phyloP scores from a whole-genome alignment of 2,329 filamentous ascomycete genomes.

The Neonectria ditissima region DNA sequence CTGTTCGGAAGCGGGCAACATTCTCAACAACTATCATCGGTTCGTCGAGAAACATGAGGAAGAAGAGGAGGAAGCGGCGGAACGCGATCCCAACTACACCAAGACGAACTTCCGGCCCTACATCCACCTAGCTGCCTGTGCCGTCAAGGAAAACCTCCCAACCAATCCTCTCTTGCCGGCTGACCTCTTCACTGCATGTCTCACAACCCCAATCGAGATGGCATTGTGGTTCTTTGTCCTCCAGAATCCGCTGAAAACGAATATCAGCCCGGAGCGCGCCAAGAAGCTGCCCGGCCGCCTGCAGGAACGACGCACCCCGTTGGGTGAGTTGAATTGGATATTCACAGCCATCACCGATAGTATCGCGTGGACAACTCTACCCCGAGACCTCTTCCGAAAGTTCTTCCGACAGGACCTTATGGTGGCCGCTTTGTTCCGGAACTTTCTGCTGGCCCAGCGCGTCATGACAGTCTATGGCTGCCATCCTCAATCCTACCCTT shows the following conservation, averaged over 20 bases:
- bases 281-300: constrained; percentile 91
- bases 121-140: constrained; percentile 93
- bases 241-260: constrained; percentile 81
- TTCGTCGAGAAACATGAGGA: constrained; percentile 96
- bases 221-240: constrained; percentile 96
- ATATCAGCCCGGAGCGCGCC: constrained; percentile 82
- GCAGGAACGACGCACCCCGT: constrained; percentile 90
- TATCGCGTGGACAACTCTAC: constrained; percentile 96
- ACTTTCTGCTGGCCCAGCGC: constrained; percentile 93
- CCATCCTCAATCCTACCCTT: constrained; percentile 90
- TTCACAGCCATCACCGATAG: constrained; percentile 99
- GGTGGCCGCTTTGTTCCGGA: constrained; percentile 97
- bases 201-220: constrained; percentile 98
- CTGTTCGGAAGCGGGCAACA: constrained; percentile 95
- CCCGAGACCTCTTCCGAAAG: constrained; percentile 92
- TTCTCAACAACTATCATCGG: constrained; percentile 92
- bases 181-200: constrained; percentile 93
- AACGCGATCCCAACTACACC: constrained; percentile 84
- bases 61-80: constrained; percentile 82
- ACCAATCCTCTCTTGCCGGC: constrained; percentile 94
- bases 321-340: constrained; percentile 99
- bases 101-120: constrained; percentile 77
- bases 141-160: constrained; percentile 89
- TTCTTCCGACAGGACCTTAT: constrained; percentile 97
- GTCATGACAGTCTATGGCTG: constrained; percentile 98